phyloP scores from a whole-genome alignment of 2,329 filamentous ascomycete genomes.

The Xylaria sp. region DNA sequence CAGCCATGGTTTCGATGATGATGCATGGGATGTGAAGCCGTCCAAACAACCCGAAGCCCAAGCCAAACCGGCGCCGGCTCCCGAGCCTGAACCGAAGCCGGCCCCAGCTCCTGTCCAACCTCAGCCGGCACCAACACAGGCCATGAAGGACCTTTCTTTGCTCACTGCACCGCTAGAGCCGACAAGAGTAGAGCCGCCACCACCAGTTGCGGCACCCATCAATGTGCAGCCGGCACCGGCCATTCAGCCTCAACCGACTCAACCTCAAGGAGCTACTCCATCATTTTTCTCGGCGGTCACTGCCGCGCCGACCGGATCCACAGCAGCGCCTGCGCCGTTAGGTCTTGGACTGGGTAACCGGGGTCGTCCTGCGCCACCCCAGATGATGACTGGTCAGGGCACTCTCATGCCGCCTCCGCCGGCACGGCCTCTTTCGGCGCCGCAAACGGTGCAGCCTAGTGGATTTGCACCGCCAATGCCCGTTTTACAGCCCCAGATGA shows the following conservation, averaged over 20 bases:
- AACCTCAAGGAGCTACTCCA: slow-evolving; percentile 51
- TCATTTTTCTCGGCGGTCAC: slow-evolving; percentile 50
- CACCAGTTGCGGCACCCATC: slow-evolving; percentile 25
- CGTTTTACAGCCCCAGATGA: slow-evolving; percentile 72
- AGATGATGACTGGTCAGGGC: slow-evolving; percentile 52
- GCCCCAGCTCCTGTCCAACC: slow-evolving; percentile 32
- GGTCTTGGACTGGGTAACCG: slow-evolving; percentile 45
- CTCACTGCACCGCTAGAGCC: slow-evolving; percentile 50
- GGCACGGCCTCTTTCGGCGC: slow-evolving; percentile 77
- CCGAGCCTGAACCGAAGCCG: slow-evolving; percentile 53
- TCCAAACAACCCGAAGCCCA: slow-evolving; percentile 51
- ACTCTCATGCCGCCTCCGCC: slow-evolving; percentile 72
- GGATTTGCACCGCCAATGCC: slow-evolving; percentile 59
- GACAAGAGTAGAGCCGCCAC: slow-evolving; percentile 36
- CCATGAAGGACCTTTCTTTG: slow-evolving; percentile 52
- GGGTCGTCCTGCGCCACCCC: slow-evolving; percentile 67
- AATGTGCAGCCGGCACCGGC: slow-evolving; percentile 32
- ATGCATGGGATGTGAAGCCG: slow-evolving; percentile 95
- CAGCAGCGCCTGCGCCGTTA: slow-evolving; percentile 39
- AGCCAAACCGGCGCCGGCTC: slow-evolving; percentile 37
- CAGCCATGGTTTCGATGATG: slow-evolving; percentile 69
- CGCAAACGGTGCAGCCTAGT: slow-evolving; percentile 71
- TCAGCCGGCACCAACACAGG: slow-evolving; percentile 30
- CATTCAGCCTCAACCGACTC: slow-evolving; percentile 33
- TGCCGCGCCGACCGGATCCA: slow-evolving; percentile 35